A percentile compares a stretch with the other conserved stretches of the same genome.
Conservation (phyloP, 192 early-diverging fungal genomes). For the Funneliformis mosseae region DNA sequence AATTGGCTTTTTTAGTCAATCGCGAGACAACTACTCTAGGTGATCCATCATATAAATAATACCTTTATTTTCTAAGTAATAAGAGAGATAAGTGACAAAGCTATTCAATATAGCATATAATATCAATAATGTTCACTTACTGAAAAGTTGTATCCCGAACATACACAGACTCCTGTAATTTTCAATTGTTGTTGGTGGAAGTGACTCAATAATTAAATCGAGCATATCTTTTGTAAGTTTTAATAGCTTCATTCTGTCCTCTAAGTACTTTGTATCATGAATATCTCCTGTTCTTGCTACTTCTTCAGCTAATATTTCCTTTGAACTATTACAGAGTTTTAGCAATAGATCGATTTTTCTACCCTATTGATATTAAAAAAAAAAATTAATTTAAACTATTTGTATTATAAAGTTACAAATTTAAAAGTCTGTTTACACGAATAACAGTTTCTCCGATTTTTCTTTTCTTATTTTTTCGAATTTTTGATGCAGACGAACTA, state of each 20-base stretch:
- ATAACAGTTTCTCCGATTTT: slow-evolving; percentile 5
- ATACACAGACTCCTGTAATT: slow-evolving; percentile 20
- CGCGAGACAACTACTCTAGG: neutral
- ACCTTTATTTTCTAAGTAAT: slow-evolving; percentile 25
- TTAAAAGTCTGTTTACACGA: slow-evolving; percentile 9
- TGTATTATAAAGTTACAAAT: slow-evolving; percentile 11
- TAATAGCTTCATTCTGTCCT: slow-evolving; percentile 10
- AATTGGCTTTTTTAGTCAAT: slow-evolving; percentile 12
- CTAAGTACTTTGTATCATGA: slow-evolving; percentile 17
- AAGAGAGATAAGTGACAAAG: neutral
- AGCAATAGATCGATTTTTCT: slow-evolving; percentile 11
- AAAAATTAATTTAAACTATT: neutral
- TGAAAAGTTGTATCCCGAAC: slow-evolving; percentile 19
- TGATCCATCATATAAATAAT: slow-evolving; percentile 18
- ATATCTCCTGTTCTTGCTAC: slow-evolving; percentile 11
- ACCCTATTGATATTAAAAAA: slow-evolving; percentile 9
- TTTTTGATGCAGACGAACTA: slow-evolving; percentile 19
- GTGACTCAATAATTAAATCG: slow-evolving; percentile 7
- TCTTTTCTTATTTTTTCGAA: neutral
- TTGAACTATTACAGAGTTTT: slow-evolving; percentile 20
- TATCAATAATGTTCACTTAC: slow-evolving; percentile 24
- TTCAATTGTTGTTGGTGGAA: slow-evolving; percentile 7
- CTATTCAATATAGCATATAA: slow-evolving; percentile 14
- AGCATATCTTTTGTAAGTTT: slow-evolving; percentile 17
- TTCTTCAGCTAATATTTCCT: slow-evolving; percentile 1